Evolutionary conservation across 78 protist genomes (phyloP).

Genomic region (Dictyostelium citrinum): DNA sequence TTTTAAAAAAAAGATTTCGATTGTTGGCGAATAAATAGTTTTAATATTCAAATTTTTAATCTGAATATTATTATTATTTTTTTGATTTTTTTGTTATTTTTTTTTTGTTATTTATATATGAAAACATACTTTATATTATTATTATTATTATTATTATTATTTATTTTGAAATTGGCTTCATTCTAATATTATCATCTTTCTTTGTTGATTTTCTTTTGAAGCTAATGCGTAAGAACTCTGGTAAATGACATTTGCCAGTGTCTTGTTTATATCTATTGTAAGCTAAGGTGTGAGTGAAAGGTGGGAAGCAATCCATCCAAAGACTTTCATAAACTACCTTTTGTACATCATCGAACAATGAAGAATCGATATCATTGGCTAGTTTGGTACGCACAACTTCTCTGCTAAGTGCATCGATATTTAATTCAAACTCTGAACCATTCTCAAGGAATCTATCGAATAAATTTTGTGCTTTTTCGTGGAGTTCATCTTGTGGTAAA

Average conservation of each 20-base stretch:
- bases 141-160: background rate
- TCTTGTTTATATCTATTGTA: slow-evolving; percentile 76
- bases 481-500: slow-evolving; percentile 28
- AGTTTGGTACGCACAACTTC: slow-evolving; percentile 37
- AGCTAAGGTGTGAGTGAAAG: slow-evolving; percentile 58
- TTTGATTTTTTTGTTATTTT: background rate
- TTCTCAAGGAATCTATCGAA: slow-evolving; percentile 61
- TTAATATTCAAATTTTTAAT: background rate
- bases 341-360: slow-evolving; percentile 66
- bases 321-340: slow-evolving; percentile 47
- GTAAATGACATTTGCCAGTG: slow-evolving; percentile 73
- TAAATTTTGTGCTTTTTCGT: slow-evolving; percentile 21
- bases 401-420: slow-evolving; percentile 30
- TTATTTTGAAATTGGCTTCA: slow-evolving; percentile 15
- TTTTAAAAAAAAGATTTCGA: background rate
- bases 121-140: background rate
- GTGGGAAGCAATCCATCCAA: slow-evolving; percentile 81
- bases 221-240: slow-evolving; percentile 58
- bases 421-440: slow-evolving; percentile 68
- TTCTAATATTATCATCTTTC: slow-evolving; percentile 30
- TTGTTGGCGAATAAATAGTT: background rate
- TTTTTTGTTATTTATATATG: no score
- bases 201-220: slow-evolving; percentile 46
- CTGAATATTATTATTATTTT: background rate
- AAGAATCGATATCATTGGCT: slow-evolving; percentile 17